phyloP scores from a whole-genome alignment of 805 yeast genomes.

The Cyberlindnera suaveolens region DNA sequence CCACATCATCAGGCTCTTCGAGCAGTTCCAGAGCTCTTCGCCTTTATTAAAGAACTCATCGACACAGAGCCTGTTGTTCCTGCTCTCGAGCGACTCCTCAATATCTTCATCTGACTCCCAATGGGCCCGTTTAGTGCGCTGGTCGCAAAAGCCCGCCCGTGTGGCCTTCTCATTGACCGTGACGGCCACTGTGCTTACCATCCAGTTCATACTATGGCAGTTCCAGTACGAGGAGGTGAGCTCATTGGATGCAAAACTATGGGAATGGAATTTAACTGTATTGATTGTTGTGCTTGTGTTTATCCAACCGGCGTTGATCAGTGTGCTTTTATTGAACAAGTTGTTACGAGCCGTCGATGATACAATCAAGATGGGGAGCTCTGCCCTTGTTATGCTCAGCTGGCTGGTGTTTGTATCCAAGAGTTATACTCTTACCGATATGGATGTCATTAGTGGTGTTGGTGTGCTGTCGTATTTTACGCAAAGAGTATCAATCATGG shows the following conservation, averaged over 20 bases:
- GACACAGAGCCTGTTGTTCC: conserved; percentile 6
- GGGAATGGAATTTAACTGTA: conserved; percentile 12
- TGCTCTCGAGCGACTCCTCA: not conserved
- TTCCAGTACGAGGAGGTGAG: conserved; percentile 4
- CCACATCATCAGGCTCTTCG: conserved; percentile 18
- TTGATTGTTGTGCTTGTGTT: conserved; percentile 9
- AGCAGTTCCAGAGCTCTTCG: conserved; percentile 8
- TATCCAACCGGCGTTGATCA: conserved; percentile 16
- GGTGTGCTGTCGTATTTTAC: conserved; percentile 11
- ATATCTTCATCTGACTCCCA: not conserved
- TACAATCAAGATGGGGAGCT: not conserved
- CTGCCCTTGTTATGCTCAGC: not conserved
- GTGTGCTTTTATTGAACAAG: conserved; percentile 15
- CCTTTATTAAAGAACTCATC: conserved; percentile 4
- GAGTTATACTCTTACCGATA: conserved; percentile 18
- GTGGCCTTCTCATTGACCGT: conserved; percentile 16
- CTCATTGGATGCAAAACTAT: conserved; percentile 2
- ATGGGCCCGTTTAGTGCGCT: not conserved
- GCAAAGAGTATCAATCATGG: conserved; percentile 20
- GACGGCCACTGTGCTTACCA: conserved; percentile 13
- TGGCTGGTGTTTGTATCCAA: conserved; percentile 19
- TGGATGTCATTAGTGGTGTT: conserved; percentile 7
- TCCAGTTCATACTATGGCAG: conserved; percentile 21
- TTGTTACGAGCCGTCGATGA: conserved; percentile 2
- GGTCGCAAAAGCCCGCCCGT: conserved; percentile 9